A percentile compares a stretch with the other conserved stretches of the same genome.
Conservation (phyloP, 495 filamentous ascomycete genomes). For the Podospora appendiculata region DNA sequence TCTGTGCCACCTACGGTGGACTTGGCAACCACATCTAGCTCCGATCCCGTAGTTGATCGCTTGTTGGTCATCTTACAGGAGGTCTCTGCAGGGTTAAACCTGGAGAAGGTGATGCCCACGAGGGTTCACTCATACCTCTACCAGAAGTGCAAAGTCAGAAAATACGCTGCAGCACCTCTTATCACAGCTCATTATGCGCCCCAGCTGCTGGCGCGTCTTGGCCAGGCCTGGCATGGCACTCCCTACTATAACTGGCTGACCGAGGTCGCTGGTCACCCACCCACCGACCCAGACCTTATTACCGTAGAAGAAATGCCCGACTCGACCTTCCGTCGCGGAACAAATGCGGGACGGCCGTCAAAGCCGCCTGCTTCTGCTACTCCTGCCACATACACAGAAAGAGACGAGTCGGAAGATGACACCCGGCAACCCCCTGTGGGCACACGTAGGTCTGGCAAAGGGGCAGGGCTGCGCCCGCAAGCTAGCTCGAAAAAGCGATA, state of each 20-base stretch:
- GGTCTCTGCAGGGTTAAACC: slow-evolving; percentile 5
- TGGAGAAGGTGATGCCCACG: slow-evolving; percentile 3
- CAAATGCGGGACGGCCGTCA: not conserved
- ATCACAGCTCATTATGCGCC: slow-evolving; percentile 26
- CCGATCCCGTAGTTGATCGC: slow-evolving; percentile 6
- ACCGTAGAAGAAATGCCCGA: slow-evolving; percentile 16
- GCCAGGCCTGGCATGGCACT: slow-evolving; percentile 21
- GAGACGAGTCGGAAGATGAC: slow-evolving; percentile 3
- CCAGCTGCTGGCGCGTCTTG: slow-evolving; percentile 20
- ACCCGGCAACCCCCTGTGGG: slow-evolving; percentile 7
- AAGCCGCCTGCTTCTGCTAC: not conserved
- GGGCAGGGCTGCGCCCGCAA: slow-evolving; percentile 19
- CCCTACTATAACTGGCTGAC: slow-evolving; percentile 20
- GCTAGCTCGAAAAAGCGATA: slow-evolving; percentile 28
- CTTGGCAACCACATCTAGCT: no score
- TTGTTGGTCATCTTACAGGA: slow-evolving; percentile 9
- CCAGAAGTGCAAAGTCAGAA: slow-evolving; percentile 24
- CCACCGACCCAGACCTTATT: slow-evolving; percentile 12
- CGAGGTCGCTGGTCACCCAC: slow-evolving; percentile 8
- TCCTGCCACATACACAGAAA: slow-evolving; percentile 3
- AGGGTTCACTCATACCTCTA: slow-evolving; percentile 16
- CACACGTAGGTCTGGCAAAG: slow-evolving; percentile 24
- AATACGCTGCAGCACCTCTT: slow-evolving; percentile 12
- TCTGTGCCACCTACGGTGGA: not conserved
- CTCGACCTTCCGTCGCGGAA: no score